Conservation (phyloP, 208 protist genomes). For the Leishmania arabica region DNA sequence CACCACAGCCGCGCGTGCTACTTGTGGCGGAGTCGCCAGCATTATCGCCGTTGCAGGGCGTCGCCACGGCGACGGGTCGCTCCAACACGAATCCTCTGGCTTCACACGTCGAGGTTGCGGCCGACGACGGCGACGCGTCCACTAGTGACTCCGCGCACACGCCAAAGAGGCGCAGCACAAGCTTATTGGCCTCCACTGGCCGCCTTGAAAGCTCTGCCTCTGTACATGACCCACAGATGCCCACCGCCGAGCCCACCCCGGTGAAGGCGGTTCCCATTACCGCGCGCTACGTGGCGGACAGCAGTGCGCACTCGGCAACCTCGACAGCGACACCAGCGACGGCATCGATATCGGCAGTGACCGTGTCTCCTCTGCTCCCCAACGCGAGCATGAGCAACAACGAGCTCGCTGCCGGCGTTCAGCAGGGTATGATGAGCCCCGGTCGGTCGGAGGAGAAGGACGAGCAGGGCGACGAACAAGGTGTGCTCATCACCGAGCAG, state of each 20-base stretch:
- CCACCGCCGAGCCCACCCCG: slow-evolving; percentile 48
- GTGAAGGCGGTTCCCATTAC: slow-evolving; percentile 33
- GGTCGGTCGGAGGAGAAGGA: no score
- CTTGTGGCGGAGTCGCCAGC: background rate
- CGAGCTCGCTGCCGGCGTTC: background rate
- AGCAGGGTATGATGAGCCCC: background rate
- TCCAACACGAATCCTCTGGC: slow-evolving; percentile 20
- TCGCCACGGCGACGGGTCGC: background rate
- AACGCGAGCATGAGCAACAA: background rate
- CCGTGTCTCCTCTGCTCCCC: background rate
- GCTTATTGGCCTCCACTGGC: slow-evolving; percentile 4
- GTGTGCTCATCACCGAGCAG: background rate
- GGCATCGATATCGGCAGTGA: background rate
- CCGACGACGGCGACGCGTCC: background rate
- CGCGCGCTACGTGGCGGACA: slow-evolving; percentile 32
- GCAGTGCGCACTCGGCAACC: slow-evolving; percentile 2
- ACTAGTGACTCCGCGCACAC: slow-evolving; percentile 1
- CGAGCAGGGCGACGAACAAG: background rate
- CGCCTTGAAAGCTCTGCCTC: slow-evolving; percentile 20
- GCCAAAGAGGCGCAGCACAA: slow-evolving; percentile 3
- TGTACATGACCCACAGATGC: slow-evolving; percentile 30
- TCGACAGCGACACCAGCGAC: background rate
- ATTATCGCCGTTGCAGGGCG: background rate
- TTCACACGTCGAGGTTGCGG: background rate
- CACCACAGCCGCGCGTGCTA: background rate